phyloP scores from a whole-genome alignment of 2,329 filamentous ascomycete species.

The Ophioceras dolichostomum region DNA sequence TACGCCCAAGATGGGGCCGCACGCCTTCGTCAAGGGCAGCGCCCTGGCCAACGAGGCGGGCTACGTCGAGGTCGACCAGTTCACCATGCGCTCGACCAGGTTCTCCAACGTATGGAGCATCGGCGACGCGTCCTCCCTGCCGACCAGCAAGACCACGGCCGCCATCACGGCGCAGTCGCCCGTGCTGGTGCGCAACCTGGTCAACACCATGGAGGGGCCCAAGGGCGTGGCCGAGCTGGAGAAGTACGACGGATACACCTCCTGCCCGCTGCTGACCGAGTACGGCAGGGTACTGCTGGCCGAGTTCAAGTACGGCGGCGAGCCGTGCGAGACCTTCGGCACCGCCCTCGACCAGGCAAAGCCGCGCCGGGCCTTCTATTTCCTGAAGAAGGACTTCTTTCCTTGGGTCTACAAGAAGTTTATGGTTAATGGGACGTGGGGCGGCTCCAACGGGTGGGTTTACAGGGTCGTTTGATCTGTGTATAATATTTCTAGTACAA shows the following conservation, averaged over 20 bases:
- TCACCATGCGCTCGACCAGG: slow-evolving; percentile 38
- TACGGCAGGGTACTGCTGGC: slow-evolving; percentile 31
- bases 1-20: slow-evolving; percentile 46
- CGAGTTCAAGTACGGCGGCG: slow-evolving; percentile 34
- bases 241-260: slow-evolving; percentile 30
- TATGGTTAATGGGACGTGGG: slow-evolving; percentile 44
- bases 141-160: slow-evolving; percentile 37
- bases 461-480: background rate
- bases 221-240: slow-evolving; percentile 11
- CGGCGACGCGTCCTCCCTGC: slow-evolving; percentile 46
- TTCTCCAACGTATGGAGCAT: slow-evolving; percentile 46
- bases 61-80: slow-evolving; percentile 44
- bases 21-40: slow-evolving; percentile 40
- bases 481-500: no score
- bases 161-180: slow-evolving; percentile 30
- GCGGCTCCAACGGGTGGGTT: slow-evolving; percentile 32
- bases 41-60: slow-evolving; percentile 40
- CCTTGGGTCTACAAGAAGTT: slow-evolving; percentile 42
- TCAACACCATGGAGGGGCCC: slow-evolving; percentile 20
- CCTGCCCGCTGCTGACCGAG: slow-evolving; percentile 30
- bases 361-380: slow-evolving; percentile 24
- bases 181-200: slow-evolving; percentile 27
- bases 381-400: slow-evolving; percentile 36
- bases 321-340: slow-evolving; percentile 30
- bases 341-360: slow-evolving; percentile 22